Conservation (phyloP, 495 filamentous ascomycete genomes). For the Aspergillus asperescens region DNA sequence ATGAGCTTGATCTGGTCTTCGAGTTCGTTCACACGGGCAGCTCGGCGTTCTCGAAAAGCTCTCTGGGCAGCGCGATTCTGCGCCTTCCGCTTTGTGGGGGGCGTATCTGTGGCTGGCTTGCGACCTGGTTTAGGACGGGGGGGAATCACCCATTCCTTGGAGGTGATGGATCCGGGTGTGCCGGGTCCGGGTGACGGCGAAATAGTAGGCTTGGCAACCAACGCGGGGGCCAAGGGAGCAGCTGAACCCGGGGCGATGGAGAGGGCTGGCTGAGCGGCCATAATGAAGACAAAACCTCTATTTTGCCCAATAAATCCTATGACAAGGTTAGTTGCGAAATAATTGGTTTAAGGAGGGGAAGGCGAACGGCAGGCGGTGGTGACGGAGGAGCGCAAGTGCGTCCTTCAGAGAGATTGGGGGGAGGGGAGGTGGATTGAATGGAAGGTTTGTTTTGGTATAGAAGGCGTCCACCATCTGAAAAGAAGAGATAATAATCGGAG, state of each 20-base stretch:
- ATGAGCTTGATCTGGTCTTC: conserved; percentile 75
- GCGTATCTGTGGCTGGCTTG: conserved; percentile 86
- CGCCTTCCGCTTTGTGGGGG: conserved; percentile 85
- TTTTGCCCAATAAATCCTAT: conserved; percentile 2
- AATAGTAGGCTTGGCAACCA: conserved; percentile 33
- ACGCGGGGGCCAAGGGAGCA: conserved; percentile 33
- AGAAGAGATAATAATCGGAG: not conserved
- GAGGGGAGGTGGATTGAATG: not conserved
- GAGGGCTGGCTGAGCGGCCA: conserved; percentile 33
- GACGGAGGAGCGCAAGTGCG: conserved; percentile 41
- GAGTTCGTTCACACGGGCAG: conserved; percentile 76
- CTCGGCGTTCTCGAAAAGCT: conserved; percentile 81
- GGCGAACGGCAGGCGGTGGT: conserved; percentile 15
- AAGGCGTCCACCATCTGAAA: not conserved
- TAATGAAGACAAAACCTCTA: conserved; percentile 4
- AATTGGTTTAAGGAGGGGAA: conserved; percentile 3
- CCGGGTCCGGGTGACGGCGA: conserved; percentile 40
- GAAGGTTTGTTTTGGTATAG: not conserved
- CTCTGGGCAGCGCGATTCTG: conserved; percentile 92
- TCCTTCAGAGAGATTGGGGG: conserved; percentile 28
- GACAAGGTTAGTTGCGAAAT: not conserved
- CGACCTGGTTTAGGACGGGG: conserved; percentile 88
- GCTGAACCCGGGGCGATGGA: conserved; percentile 24
- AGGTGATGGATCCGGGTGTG: conserved; percentile 52
- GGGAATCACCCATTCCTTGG: conserved; percentile 82